Evolutionary conservation across 306 rosid genomes (phyloP), one percentile per base, ranked within the genome.

Genomic region (Luffa acutangula): DNA sequence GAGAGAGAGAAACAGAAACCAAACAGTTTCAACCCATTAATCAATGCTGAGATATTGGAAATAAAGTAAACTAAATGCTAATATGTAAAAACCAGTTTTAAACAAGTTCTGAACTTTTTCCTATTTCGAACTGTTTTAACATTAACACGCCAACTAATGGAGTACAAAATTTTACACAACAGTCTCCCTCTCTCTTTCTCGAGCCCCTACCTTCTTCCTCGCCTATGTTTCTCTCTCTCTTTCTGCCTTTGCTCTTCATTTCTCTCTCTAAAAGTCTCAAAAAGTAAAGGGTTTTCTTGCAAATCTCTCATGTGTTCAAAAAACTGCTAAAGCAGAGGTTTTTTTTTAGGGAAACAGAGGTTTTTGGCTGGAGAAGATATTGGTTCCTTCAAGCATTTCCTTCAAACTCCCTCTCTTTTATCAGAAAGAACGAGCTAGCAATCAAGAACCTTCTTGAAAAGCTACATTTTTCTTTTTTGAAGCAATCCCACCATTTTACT

Each of bases 141-240:
- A 69, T 37, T 79, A 49, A 65, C 83, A 87, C 86, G 18, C 83
- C 81, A 49, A 58, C 52, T 51, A 56, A 74, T 86, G 66, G 53
- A 84, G 83, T 71, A 78, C 90, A 83, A 13, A 81, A 58, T 84
- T 80, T 79, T 83, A 80, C 87, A 82, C 81, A 78, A 77, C 87
- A 85, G 67, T 58, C 18, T n/a, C 33, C 10, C 88, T 90, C 94
- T 89, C 80, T 85, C 91, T 88, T 87, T 88, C 99, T 95, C 97
- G 97, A 91, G 99, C 99, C 99, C 97, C 94, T 78, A 90, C 94
- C 83, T 85, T 82, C 89, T 71, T 75, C 83, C 74, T 81, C 45
- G 18, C 87, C 89, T 78, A 54, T 73, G 79, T 74, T 78, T 31
- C 34, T 33, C 56, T 69, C 76, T 84, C 80, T 83, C 87, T 84